Evolutionary conservation across 306 rosid species (phyloP).

Genomic region (Begonia loranthoides): DNA sequence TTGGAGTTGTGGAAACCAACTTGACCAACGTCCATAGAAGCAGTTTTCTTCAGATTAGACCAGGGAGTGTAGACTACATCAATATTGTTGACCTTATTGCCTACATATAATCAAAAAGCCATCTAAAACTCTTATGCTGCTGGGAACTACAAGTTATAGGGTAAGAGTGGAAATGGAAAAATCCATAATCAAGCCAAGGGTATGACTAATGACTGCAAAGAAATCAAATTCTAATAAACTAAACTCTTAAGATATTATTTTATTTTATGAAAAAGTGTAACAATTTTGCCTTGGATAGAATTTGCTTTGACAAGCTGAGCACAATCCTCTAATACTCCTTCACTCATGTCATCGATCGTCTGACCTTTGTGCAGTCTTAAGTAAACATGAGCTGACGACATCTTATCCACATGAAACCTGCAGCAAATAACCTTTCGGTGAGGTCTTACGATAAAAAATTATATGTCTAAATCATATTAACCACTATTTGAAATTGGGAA

Average conservation of each 20-base stretch:
- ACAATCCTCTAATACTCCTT: slow-evolving; percentile 83
- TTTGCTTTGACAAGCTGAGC: slow-evolving; percentile 98
- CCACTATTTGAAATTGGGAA: no score
- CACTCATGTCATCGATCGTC: slow-evolving; percentile 76
- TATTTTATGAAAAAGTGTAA: slow-evolving; percentile 3
- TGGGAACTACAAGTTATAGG: background rate
- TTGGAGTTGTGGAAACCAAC: slow-evolving; percentile 81
- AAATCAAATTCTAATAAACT: background rate
- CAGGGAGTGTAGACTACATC: slow-evolving; percentile 98
- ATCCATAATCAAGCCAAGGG: background rate
- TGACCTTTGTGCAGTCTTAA: slow-evolving; percentile 82
- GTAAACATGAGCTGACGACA: slow-evolving; percentile 98
- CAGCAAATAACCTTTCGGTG: slow-evolving; percentile 5
- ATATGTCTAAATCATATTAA: no score
- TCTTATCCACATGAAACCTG: slow-evolving; percentile 97
- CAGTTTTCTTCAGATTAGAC: slow-evolving; percentile 93
- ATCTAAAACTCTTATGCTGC: slow-evolving; percentile 3
- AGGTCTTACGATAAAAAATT: no score
- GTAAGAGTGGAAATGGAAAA: background rate
- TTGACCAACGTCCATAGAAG: slow-evolving; percentile 99
- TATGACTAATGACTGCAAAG: background rate
- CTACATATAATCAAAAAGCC: slow-evolving; percentile 25
- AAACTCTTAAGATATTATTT: background rate
- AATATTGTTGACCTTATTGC: slow-evolving; percentile 82
- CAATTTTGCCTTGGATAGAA: slow-evolving; percentile 76